phyloP scores from a whole-genome alignment of 1,139 yeast genomes.

The Spencermartinsiella ligniputridi region DNA sequence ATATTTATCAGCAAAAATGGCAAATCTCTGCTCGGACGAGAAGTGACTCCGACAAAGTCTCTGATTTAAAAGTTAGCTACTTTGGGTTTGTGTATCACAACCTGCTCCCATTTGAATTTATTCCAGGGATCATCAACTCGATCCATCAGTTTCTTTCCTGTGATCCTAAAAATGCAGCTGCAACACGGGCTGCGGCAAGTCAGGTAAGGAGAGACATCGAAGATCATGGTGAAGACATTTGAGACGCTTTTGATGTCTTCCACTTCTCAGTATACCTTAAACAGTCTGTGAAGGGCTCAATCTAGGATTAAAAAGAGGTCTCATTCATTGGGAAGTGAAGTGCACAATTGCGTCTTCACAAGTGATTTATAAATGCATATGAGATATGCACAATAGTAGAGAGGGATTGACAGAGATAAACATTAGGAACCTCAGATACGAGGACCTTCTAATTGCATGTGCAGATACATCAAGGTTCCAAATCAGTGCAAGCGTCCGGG shows the following conservation, averaged over 20 bases:
- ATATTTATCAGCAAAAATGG: conserved; percentile 57
- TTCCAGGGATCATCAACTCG: conserved; percentile 44
- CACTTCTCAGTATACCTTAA: no score
- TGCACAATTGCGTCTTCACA: conserved; percentile 74
- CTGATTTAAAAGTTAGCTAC: conserved; percentile 36
- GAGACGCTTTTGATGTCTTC: no score
- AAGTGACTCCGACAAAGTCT: conserved; percentile 36
- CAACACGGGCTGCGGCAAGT: conserved; percentile 62
- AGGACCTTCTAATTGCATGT: conserved; percentile 27
- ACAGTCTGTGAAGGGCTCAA: conserved; percentile 51
- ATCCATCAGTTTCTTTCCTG: conserved; percentile 42
- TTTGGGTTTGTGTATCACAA: conserved; percentile 72
- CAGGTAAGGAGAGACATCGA: no score
- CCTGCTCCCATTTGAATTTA: conserved; percentile 58
- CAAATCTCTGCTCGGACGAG: conserved; percentile 70
- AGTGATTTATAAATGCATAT: conserved; percentile 58
- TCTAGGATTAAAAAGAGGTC: conserved; percentile 59
- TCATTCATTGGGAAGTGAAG: conserved; percentile 54
- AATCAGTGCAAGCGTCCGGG: neutral
- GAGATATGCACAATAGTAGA: conserved; percentile 49
- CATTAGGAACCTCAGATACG: conserved; percentile 24
- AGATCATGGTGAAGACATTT: no score
- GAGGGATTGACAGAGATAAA: conserved; percentile 24
- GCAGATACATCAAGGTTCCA: conserved; percentile 15
- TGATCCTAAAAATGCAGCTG: conserved; percentile 46